These are phyloP conservation scores for Triticum monococcum DNA, from an alignment of 176 grass and related monocot species.

Conservation along the genomic window DNA sequence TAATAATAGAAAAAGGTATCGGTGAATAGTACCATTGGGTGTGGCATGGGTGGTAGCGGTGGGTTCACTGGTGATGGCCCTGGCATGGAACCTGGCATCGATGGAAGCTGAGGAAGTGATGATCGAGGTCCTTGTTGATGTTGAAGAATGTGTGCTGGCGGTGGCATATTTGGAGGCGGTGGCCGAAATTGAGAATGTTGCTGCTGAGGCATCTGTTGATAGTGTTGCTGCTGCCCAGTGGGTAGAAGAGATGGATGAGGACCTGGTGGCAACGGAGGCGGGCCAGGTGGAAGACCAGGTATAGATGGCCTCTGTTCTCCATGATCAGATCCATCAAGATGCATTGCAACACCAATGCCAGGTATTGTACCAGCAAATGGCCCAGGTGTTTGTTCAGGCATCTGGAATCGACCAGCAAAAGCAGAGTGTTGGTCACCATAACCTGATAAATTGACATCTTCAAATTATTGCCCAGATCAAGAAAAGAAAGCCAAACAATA, in stretches of 20 bases:
- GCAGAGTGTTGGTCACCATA: constrained; percentile 79
- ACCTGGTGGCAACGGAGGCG: constrained; percentile 88
- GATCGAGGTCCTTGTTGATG: constrained; percentile 71
- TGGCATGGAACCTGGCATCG: constrained; percentile 54
- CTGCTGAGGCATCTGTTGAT: constrained; percentile 71
- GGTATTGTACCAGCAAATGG: constrained; percentile 79
- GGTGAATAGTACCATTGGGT: constrained; percentile 68
- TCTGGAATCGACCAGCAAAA: constrained; percentile 62
- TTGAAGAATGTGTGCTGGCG: constrained; percentile 71
- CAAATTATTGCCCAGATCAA: background rate
- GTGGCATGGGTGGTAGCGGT: constrained; percentile 72
- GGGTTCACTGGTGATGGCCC: constrained; percentile 59
- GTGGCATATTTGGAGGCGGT: constrained; percentile 65
- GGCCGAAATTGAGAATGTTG: constrained; percentile 73
- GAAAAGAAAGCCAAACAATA: constrained; percentile 15
- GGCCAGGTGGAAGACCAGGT: constrained; percentile 72
- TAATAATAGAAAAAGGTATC: constrained; percentile 2
- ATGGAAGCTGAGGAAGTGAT: constrained; percentile 50
- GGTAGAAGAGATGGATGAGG: constrained; percentile 93
- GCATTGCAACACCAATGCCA: constrained; percentile 79
- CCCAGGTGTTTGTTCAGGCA: constrained; percentile 69
- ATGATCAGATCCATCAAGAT: constrained; percentile 79
- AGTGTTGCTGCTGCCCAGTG: constrained; percentile 79
- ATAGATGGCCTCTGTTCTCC: constrained; percentile 57
- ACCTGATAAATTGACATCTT: constrained; percentile 48